phyloP scores from a whole-genome alignment of 2,329 filamentous ascomycete genomes.

The Pyrenophora graminea region DNA sequence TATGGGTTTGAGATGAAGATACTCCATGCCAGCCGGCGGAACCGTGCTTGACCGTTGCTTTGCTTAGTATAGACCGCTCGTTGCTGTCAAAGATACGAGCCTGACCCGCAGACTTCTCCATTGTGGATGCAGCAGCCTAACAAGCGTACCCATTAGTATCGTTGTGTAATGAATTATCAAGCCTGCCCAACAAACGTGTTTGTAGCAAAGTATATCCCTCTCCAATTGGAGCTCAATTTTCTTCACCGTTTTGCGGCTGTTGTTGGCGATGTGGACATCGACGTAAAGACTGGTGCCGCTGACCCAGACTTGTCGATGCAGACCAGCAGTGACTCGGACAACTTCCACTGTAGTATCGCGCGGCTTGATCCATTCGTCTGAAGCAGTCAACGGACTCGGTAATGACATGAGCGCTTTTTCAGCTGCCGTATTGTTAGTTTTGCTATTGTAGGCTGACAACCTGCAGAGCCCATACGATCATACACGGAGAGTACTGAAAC shows the following conservation, averaged over 20 bases:
- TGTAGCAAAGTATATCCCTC: constrained; percentile 56
- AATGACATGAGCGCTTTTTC: constrained; percentile 60
- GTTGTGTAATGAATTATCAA: background rate
- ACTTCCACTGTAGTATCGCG: constrained; percentile 49
- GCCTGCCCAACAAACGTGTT: constrained; percentile 47
- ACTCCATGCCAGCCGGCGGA: constrained; percentile 55
- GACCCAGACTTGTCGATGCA: constrained; percentile 64
- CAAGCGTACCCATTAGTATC: constrained; percentile 25
- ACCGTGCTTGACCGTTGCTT: constrained; percentile 50
- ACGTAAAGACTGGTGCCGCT: constrained; percentile 60
- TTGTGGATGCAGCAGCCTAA: constrained; percentile 54
- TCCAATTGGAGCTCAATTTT: constrained; percentile 59
- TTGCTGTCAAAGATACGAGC: constrained; percentile 59
- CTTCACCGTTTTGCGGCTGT: constrained; percentile 54
- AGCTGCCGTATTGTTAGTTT: constrained; percentile 38
- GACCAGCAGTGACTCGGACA: constrained; percentile 56
- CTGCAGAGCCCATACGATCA: constrained; percentile 50
- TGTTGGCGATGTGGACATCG: constrained; percentile 58
- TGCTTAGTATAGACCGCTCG: constrained; percentile 54
- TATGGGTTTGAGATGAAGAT: constrained; percentile 50
- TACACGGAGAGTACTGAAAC: constrained; percentile 58
- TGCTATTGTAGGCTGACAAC: background rate
- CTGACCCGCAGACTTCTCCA: constrained; percentile 55
- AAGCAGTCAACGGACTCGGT: constrained; percentile 56
- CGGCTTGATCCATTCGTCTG: constrained; percentile 52